Evolutionary conservation across 1,284 basidiomycete genomes (phyloP).

Genomic region (Stygiomarasmius scandens): DNA sequence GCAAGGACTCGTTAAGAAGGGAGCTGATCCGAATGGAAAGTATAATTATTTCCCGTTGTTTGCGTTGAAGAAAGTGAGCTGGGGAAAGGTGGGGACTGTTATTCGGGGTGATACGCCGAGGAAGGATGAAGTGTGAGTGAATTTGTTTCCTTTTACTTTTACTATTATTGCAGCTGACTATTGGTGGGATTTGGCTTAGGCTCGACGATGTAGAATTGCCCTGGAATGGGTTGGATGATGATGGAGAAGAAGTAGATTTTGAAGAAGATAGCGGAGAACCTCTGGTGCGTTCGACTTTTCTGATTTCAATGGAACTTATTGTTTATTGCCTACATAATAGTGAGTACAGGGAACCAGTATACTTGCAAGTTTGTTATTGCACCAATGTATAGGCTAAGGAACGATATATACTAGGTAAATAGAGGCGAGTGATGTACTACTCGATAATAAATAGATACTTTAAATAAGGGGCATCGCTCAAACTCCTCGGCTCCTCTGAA

Average conservation of each 20-base stretch:
- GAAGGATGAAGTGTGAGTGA: background rate
- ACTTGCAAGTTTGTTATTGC: too few relatives aligned
- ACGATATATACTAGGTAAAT: too few relatives aligned
- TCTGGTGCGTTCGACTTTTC: too few relatives aligned
- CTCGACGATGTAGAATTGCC: background rate
- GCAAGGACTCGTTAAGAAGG: slow-evolving; percentile 6
- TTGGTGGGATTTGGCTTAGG: too few relatives aligned
- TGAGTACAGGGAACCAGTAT: too few relatives aligned
- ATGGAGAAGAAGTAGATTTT: background rate
- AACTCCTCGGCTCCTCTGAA: too few relatives aligned
- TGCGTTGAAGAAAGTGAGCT: background rate
- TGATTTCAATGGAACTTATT: too few relatives aligned
- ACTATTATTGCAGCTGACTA: background rate
- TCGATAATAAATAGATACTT: too few relatives aligned
- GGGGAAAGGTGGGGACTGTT: background rate
- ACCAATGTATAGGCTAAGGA: too few relatives aligned
- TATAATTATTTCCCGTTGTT: slow-evolving; percentile 1
- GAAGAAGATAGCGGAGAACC: background rate
- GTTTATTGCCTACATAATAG: too few relatives aligned
- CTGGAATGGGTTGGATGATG: background rate
- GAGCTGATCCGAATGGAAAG: background rate
- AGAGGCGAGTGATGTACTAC: too few relatives aligned
- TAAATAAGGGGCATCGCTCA: too few relatives aligned
- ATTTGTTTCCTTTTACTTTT: background rate
- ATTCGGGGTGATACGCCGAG: background rate